Evolutionary conservation across 1,284 basidiomycete species (phyloP).

Genomic region (Microbotryum violaceum): DNA sequence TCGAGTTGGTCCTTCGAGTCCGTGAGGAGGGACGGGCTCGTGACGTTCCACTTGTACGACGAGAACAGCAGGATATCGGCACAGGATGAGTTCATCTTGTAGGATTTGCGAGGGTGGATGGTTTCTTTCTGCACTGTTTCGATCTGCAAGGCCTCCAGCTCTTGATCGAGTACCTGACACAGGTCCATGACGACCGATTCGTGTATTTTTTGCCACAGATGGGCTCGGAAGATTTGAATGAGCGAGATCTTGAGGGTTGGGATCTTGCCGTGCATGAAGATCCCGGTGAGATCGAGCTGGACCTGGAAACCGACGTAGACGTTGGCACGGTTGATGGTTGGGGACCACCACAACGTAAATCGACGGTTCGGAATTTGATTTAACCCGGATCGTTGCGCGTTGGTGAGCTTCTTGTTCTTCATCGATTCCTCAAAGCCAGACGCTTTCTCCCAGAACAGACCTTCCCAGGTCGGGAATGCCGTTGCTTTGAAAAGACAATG

Average conservation of each 20-base stretch:
- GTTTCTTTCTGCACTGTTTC: conserved; percentile 99
- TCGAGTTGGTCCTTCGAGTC: conserved; percentile 95
- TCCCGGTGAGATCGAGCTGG: conserved; percentile 88
- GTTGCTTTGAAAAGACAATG: conserved; percentile 88
- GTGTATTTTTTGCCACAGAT: conserved; percentile 97
- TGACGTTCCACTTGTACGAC: conserved; percentile 83
- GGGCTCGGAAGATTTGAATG: conserved; percentile 99
- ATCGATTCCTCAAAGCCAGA: conserved; percentile 31
- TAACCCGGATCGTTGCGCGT: conserved; percentile 90
- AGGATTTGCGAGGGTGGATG: conserved; percentile 96
- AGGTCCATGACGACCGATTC: conserved; percentile 54
- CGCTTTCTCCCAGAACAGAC: conserved; percentile 77
- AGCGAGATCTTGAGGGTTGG: conserved; percentile 95
- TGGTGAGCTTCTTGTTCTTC: conserved; percentile 57
- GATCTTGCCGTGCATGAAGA: conserved; percentile 88
- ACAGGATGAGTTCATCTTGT: conserved; percentile 96
- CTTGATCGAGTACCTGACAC: conserved; percentile 99
- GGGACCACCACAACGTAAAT: conserved; percentile 99
- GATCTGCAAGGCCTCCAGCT: conserved; percentile 94
- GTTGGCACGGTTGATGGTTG: conserved; percentile 94
- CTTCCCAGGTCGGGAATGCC: conserved; percentile 49
- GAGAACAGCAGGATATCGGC: conserved; percentile 97
- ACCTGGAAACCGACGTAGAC: conserved; percentile 99
- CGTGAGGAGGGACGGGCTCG: conserved; percentile 87
- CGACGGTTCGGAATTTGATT: conserved; percentile 94